These are phyloP conservation scores for Ophidiomyces ophidiicola DNA, from an alignment of 2,329 filamentous ascomycete species.

Conservation along the genomic window DNA sequence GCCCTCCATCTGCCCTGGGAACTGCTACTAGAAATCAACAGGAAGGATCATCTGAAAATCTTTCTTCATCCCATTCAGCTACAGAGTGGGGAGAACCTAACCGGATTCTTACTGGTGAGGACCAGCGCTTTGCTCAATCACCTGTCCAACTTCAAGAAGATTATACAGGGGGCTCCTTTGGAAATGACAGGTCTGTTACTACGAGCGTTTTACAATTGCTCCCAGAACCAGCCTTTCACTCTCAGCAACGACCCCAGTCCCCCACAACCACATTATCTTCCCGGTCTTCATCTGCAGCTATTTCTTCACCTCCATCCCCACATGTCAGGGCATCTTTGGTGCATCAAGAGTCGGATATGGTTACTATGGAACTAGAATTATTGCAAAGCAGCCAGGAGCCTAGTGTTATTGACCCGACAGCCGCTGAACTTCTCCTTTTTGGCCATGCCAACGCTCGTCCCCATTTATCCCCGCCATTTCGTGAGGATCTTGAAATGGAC, in stretches of 20 bases:
- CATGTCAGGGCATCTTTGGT: conserved; percentile 33
- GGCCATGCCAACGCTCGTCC: conserved; percentile 12
- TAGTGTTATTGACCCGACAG: conserved; percentile 20
- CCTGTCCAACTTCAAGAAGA: conserved; percentile 28
- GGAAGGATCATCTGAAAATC: conserved; percentile 5
- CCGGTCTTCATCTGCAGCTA: conserved; percentile 28
- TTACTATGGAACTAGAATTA: conserved; percentile 35
- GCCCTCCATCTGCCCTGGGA: neutral
- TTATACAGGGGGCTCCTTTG: conserved; percentile 16
- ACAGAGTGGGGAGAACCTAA: conserved; percentile 10
- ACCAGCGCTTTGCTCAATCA: conserved; percentile 29
- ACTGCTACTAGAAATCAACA: neutral
- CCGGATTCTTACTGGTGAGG: conserved; percentile 23
- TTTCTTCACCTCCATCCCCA: conserved; percentile 32
- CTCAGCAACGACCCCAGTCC: conserved; percentile 21
- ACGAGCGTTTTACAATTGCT: neutral
- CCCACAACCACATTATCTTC: conserved; percentile 33
- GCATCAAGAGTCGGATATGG: conserved; percentile 33
- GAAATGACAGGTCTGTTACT: neutral
- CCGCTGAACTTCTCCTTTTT: conserved; percentile 25
- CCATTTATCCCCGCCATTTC: neutral
- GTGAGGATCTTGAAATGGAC: conserved; percentile 5
- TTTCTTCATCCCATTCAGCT: conserved; percentile 11
- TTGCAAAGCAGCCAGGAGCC: conserved; percentile 25
- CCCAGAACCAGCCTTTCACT: neutral